Conservation (phyloP, 768 basidiomycete genomes). For the Calocybe indica region DNA sequence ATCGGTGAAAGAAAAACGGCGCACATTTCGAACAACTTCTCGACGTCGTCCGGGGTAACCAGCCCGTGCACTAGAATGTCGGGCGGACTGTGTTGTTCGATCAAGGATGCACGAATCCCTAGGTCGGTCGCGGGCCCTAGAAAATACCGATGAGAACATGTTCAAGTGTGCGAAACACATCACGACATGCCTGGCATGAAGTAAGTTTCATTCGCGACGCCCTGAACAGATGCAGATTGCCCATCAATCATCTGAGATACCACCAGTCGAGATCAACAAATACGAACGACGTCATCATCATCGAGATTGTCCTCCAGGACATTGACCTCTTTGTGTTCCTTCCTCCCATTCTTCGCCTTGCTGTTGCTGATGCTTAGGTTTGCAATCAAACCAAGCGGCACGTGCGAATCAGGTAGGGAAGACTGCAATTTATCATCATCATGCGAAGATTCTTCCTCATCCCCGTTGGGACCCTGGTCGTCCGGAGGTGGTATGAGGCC, state of each 20-base stretch:
- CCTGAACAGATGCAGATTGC: conserved; percentile 31
- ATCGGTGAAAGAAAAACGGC: neutral
- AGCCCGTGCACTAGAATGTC: conserved; percentile 79
- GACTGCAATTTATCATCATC: conserved; percentile 41
- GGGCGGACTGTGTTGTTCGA: conserved; percentile 74
- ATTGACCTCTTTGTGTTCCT: conserved; percentile 27
- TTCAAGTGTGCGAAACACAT: neutral
- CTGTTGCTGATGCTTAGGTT: conserved; percentile 60
- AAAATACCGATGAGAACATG: neutral
- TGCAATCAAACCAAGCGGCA: conserved; percentile 73
- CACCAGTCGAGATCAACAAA: conserved; percentile 1
- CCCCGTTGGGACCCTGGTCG: conserved; percentile 14
- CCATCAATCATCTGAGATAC: conserved; percentile 7
- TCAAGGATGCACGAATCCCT: conserved; percentile 59
- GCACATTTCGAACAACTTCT: conserved; percentile 83
- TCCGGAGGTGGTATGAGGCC: conserved; percentile 15
- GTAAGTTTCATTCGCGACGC: conserved; percentile 75
- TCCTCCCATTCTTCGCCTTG: conserved; percentile 34
- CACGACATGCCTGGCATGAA: conserved; percentile 62
- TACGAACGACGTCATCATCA: conserved; percentile 60
- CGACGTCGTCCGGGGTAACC: conserved; percentile 72
- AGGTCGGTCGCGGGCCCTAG: conserved; percentile 70
- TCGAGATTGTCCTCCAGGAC: conserved; percentile 40
- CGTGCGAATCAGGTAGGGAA: conserved; percentile 61
- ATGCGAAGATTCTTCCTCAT: conserved; percentile 28